Base-by-base conservation (phyloP, 2,329 filamentous ascomycete species). In the Fusarium piperis region DNA sequence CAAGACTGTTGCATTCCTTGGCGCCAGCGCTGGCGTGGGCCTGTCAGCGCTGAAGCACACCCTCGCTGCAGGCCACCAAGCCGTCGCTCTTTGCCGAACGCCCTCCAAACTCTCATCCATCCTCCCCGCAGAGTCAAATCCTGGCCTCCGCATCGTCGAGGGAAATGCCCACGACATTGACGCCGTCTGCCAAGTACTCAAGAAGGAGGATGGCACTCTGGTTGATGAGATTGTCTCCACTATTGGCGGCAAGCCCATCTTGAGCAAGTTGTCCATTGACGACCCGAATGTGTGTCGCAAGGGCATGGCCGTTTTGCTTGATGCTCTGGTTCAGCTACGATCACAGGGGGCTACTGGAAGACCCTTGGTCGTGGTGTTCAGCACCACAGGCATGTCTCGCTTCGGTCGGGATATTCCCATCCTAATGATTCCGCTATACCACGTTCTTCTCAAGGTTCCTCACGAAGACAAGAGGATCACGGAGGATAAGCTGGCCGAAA, bases 1-100 rank as follows among this genome's bases (percentile, higher is more conserved):
- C 33, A 77, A 84, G 68, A 83, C 85, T 4, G 77, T 88, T 62
- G 81, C 85, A 48, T 87, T 89, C 79, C 81, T 89, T 59, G 88
- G 88, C 65, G 85, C 86, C 44, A 88, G 84, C 23, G 84, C 83
- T 35, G 87, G 87, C 53, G 81, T 81, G 68, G 86, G 83, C 59
- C 82, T 87, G 62, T 79, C 85, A 3, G 80, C 82, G 16, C 83
- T 89, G 41, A 81, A 81, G 26, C 79, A 80, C 41, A 79, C 82
- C 28, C 83, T 89, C 10, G 79, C 81, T 16, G 83, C 82, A 12
- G 84, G 84, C 35, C 81, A 85, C 74, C 78, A 74, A 9, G 87
- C 85, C 78, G 78, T 84, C 55, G 86, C 84, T 51, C 81, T 89
- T 36, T 86, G 82, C 74, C 85, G 87, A 46, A 84, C 80, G 2